Evolutionary conservation across 371 early-diverging fungal genomes (phyloP).

Genomic region (Saksenaea oblongispora): DNA sequence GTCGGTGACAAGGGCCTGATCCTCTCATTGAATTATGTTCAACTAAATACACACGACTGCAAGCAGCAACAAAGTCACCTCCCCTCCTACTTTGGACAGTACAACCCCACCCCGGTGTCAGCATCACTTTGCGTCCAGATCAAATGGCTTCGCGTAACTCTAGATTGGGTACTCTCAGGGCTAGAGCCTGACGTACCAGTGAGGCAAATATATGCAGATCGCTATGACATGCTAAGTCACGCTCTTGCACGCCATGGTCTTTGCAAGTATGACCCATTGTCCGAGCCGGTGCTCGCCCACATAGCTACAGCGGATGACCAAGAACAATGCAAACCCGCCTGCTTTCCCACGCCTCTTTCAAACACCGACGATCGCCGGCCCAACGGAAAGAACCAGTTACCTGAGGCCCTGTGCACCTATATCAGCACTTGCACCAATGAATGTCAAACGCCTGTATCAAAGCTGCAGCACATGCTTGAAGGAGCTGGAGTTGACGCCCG

Average conservation of each 20-base stretch:
- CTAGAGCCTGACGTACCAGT: constrained; percentile 21
- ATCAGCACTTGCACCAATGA: constrained; percentile 45
- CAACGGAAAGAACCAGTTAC: constrained; percentile 11
- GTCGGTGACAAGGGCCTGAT: constrained; percentile 48
- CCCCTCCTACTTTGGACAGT: constrained; percentile 10
- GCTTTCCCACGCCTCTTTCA: constrained; percentile 19
- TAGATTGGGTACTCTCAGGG: constrained; percentile 44
- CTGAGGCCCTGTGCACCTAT: constrained; percentile 28
- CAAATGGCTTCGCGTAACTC: constrained; percentile 37
- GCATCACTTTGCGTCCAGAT: constrained; percentile 28
- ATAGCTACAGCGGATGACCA: constrained; percentile 23
- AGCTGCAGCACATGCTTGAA: constrained; percentile 43
- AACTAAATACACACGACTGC: background rate
- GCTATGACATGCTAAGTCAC: constrained; percentile 24
- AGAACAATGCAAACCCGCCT: background rate
- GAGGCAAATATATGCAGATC: constrained; percentile 34
- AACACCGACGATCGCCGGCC: constrained; percentile 1
- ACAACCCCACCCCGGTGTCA: constrained; percentile 7
- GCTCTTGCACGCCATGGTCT: constrained; percentile 30
- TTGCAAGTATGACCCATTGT: constrained; percentile 44
- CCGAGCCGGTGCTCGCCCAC: constrained; percentile 39
- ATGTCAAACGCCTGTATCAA: constrained; percentile 39
- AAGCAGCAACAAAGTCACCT: constrained; percentile 13
- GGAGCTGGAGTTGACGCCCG: constrained; percentile 45
- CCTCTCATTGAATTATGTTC: constrained; percentile 28